Percentiles rank a stretch among this genome's conserved stretches.
phyloP scores from a whole-genome alignment of 352 stramenopile genomes.

The Phytophthora hibernalis region DNA sequence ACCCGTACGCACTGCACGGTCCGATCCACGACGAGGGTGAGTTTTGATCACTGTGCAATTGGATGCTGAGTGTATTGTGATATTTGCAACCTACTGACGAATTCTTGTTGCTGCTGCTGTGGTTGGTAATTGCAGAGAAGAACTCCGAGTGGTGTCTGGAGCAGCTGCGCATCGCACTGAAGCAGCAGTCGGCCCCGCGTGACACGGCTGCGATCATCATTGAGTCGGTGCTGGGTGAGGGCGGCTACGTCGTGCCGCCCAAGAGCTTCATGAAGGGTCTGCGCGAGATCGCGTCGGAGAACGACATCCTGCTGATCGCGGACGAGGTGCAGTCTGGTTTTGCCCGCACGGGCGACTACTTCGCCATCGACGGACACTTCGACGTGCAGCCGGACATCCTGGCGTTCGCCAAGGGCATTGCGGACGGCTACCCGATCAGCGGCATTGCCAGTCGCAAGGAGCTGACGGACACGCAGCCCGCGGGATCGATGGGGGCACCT shows the following conservation, averaged over 20 bases:
- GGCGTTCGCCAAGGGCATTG: conserved; percentile 94
- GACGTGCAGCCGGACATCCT: conserved; percentile 92
- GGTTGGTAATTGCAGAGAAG: conserved; percentile 37
- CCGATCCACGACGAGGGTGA: conserved; percentile 74
- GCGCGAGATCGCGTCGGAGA: conserved; percentile 90
- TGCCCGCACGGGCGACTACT: conserved; percentile 88
- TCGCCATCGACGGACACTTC: conserved; percentile 87
- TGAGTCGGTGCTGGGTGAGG: conserved; percentile 92
- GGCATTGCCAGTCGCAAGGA: conserved; percentile 90
- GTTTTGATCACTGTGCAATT: conserved; percentile 25
- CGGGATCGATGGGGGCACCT: conserved; percentile 94
- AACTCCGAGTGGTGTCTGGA: conserved; percentile 80
- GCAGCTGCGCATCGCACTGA: conserved; percentile 88
- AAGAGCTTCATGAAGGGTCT: conserved; percentile 94
- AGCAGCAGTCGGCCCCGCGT: conserved; percentile 89
- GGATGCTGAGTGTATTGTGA: conserved; percentile 1
- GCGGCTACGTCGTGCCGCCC: conserved; percentile 91
- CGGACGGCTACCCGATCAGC: conserved; percentile 92
- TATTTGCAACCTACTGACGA: neutral
- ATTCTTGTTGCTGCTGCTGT: neutral
- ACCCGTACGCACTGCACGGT: conserved; percentile 88
- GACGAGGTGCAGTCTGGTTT: conserved; percentile 95
- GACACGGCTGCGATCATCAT: conserved; percentile 93
- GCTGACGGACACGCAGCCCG: conserved; percentile 82
- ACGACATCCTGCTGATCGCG: conserved; percentile 94